A percentile compares a stretch with the other conserved stretches of the same genome.
phyloP scores from a whole-genome alignment of 768 basidiomycete species.

The Lactarius psammicola region DNA sequence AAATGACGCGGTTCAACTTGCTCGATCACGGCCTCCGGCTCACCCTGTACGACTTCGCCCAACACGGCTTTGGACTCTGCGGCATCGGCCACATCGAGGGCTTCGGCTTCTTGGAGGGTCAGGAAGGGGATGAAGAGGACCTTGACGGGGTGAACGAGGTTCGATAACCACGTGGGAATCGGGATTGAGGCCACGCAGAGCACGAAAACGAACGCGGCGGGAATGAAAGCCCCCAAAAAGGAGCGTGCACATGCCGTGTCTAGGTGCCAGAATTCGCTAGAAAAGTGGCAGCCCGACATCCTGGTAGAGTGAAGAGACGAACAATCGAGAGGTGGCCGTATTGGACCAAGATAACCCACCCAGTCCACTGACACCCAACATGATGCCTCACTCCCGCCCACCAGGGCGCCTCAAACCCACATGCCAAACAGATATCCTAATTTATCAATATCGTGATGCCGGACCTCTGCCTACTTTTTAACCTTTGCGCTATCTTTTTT shows the following conservation, averaged over 20 bases:
- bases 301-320: conserved; percentile 5
- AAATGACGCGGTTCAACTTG: conserved; percentile 38
- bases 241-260: conserved; percentile 47
- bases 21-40: conserved; percentile 26
- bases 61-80: conserved; percentile 3
- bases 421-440: background rate
- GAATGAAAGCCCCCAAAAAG: conserved; percentile 51
- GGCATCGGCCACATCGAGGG: conserved; percentile 13
- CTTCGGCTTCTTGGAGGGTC: conserved; percentile 38
- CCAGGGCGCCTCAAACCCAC: background rate
- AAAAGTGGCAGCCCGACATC: conserved; percentile 19
- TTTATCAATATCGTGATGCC: background rate
- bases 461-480: background rate
- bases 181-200: conserved; percentile 39
- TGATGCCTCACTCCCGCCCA: background rate
- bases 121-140: conserved; percentile 43
- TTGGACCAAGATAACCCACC: background rate
- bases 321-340: background rate
- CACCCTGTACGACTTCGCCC: background rate
- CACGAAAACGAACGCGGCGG: conserved; percentile 46
- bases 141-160: conserved; percentile 29
- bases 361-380: background rate
- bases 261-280: conserved; percentile 37
- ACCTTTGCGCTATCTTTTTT: background rate
- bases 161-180: conserved; percentile 29